A percentile compares a stretch with the other conserved stretches of the same genome.
Conservation (phyloP, 2,329 filamentous ascomycete species). For the Cladosporium sp. region DNA sequence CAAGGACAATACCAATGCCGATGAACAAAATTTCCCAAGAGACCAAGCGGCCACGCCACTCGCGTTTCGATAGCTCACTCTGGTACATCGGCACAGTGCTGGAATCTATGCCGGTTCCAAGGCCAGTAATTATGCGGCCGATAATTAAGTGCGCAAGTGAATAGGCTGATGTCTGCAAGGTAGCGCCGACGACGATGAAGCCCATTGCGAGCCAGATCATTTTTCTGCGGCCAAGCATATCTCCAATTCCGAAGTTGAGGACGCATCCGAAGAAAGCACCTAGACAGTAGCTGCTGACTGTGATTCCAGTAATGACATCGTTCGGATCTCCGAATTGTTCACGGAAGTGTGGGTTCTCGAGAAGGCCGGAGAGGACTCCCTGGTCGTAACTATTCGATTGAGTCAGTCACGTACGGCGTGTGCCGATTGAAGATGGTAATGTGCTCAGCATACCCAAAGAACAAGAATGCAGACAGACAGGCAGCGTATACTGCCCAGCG, state of each 20-base stretch:
- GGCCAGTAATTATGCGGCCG: slow-evolving; percentile 41
- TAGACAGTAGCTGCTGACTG: slow-evolving; percentile 34
- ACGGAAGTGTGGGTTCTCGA: slow-evolving; percentile 20
- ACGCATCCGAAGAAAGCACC: slow-evolving; percentile 34
- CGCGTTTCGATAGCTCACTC: slow-evolving; percentile 22
- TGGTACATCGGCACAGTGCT: slow-evolving; percentile 36
- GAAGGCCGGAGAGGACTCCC: slow-evolving; percentile 20
- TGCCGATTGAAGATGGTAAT: not conserved
- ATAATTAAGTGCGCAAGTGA: slow-evolving; percentile 37
- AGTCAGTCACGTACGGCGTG: not conserved
- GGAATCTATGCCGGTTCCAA: slow-evolving; percentile 39
- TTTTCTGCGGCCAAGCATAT: slow-evolving; percentile 30
- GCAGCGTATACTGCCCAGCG: slow-evolving; percentile 18
- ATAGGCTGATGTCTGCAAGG: slow-evolving; percentile 39
- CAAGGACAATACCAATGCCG: slow-evolving; percentile 20
- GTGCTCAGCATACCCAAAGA: slow-evolving; percentile 15
- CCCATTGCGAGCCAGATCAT: slow-evolving; percentile 37
- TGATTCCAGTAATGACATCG: slow-evolving; percentile 27
- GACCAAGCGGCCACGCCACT: slow-evolving; percentile 23
- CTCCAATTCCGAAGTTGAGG: slow-evolving; percentile 33
- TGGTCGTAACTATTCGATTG: slow-evolving; percentile 10
- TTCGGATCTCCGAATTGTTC: slow-evolving; percentile 19
- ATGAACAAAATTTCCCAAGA: slow-evolving; percentile 27
- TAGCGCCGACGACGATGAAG: slow-evolving; percentile 35
- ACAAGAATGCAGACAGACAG: slow-evolving; percentile 20